Percentiles rank a stretch among this genome's conserved stretches.
These are phyloP conservation scores for Beauveria pseudobassiana DNA, from an alignment of 2,329 filamentous ascomycete species.

Conservation along the genomic window DNA sequence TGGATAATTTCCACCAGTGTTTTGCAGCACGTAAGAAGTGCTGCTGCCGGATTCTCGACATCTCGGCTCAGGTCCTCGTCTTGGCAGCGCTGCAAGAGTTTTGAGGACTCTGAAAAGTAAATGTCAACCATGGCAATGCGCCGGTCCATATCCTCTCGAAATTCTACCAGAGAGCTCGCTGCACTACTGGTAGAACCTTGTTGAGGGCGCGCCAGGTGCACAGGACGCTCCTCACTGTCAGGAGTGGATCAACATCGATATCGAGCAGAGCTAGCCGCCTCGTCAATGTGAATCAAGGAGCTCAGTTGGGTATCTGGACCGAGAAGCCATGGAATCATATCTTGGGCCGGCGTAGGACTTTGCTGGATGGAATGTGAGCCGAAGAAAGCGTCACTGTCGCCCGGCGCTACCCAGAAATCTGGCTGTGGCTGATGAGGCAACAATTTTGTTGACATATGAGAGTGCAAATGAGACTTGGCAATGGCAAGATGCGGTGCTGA, in stretches of 20 bases:
- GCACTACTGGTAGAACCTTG: background rate
- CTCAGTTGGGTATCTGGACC: background rate
- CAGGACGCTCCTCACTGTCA: background rate
- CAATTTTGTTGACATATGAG: background rate
- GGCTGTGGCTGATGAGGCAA: background rate
- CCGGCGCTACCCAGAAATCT: background rate
- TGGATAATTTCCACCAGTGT: slow-evolving; percentile 11
- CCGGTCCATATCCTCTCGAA: background rate
- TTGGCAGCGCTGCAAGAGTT: slow-evolving; percentile 14
- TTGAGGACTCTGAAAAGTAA: slow-evolving; percentile 12
- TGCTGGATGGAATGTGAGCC: slow-evolving; percentile 9
- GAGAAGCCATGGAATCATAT: slow-evolving; percentile 13
- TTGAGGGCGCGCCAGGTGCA: background rate
- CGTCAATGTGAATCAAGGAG: background rate
- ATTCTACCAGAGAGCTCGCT: background rate
- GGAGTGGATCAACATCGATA: background rate
- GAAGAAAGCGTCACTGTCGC: slow-evolving; percentile 2
- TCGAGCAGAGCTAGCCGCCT: background rate
- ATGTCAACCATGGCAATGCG: slow-evolving; percentile 13
- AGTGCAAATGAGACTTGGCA: background rate
- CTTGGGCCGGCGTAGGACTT: slow-evolving; percentile 14
- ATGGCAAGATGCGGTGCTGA: background rate
- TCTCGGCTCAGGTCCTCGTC: slow-evolving; percentile 10
- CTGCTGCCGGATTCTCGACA: slow-evolving; percentile 14
- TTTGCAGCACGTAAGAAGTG: slow-evolving; percentile 14